A percentile compares a stretch with the other conserved stretches of the same genome.
Evolutionary conservation across 106 monocot genomes (phyloP).

Genomic region (Dioscorea dumetorum): DNA sequence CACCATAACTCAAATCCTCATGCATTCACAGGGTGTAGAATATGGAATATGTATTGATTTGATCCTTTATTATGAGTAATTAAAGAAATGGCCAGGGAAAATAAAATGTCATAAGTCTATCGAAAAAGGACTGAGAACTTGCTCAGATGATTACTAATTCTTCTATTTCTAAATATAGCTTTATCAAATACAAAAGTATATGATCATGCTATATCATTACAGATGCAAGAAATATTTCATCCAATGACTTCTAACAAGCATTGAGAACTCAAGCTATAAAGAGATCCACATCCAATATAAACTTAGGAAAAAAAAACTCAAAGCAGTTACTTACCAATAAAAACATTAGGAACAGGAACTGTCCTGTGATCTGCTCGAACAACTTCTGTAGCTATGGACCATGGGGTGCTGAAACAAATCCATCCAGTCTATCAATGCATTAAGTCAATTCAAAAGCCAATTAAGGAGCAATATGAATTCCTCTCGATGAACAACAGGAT

Average conservation of each 20-base stretch:
- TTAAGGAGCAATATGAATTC: background rate
- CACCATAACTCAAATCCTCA: too few species aligned
- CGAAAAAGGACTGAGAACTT: too few species aligned
- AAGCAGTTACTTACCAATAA: conserved; percentile 23
- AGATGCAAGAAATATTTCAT: background rate
- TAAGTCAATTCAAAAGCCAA: background rate
- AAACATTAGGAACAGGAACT: conserved; percentile 39
- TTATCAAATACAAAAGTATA: background rate
- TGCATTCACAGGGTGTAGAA: too few species aligned
- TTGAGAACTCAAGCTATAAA: background rate
- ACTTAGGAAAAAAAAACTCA: background rate
- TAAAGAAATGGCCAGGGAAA: too few species aligned
- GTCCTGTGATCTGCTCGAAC: conserved; percentile 36
- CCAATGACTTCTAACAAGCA: background rate
- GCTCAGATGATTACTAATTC: too few species aligned
- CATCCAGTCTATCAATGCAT: background rate
- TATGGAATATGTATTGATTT: too few species aligned
- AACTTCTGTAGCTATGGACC: conserved; percentile 43
- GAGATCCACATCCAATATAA: background rate
- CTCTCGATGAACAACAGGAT: background rate
- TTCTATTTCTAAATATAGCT: background rate
- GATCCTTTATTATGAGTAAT: too few species aligned
- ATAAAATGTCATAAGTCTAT: too few species aligned
- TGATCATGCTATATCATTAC: background rate
- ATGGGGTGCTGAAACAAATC: conserved; percentile 56